phyloP scores from a whole-genome alignment of 345 rosid genomes.

The Moringa oleifera region DNA sequence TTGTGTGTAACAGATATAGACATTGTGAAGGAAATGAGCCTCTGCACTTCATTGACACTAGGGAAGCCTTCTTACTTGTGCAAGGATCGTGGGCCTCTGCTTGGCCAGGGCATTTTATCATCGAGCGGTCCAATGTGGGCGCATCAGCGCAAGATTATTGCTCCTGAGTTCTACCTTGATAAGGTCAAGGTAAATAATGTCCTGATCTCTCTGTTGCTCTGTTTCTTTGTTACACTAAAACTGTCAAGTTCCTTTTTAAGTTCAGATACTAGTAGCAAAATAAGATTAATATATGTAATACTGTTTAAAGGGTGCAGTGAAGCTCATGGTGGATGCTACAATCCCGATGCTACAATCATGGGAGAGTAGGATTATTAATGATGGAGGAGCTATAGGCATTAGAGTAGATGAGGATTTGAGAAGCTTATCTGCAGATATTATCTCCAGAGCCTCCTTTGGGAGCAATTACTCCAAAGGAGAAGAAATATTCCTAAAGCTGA shows the following conservation, averaged over 20 bases:
- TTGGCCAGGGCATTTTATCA: slow-evolving; percentile 42
- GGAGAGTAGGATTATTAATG: slow-evolving; percentile 32
- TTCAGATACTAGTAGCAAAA: slow-evolving; percentile 51
- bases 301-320: slow-evolving; percentile 77
- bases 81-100: slow-evolving; percentile 34
- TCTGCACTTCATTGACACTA: slow-evolving; percentile 24
- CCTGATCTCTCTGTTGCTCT: slow-evolving; percentile 51
- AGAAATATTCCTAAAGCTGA: slow-evolving; percentile 42
- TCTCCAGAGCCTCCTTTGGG: slow-evolving; percentile 59
- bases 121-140: slow-evolving; percentile 40
- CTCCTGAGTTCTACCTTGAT: slow-evolving; percentile 43
- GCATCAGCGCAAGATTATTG: slow-evolving; percentile 35
- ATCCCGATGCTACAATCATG: slow-evolving; percentile 44
- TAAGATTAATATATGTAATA: slow-evolving; percentile 6
- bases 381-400: slow-evolving; percentile 28
- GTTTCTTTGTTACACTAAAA: slow-evolving; percentile 52
- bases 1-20: slow-evolving; percentile 60
- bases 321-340: slow-evolving; percentile 49
- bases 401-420: slow-evolving; percentile 45
- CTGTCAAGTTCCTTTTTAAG: slow-evolving; percentile 57
- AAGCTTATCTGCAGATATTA: slow-evolving; percentile 53
- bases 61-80: slow-evolving; percentile 48
- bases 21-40: slow-evolving; percentile 50
- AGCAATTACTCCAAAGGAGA: slow-evolving; percentile 45
- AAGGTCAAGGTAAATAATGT: slow-evolving; percentile 46